phyloP scores from a whole-genome alignment of 2,329 filamentous ascomycete species.

The Pestalotiopsis sp. region DNA sequence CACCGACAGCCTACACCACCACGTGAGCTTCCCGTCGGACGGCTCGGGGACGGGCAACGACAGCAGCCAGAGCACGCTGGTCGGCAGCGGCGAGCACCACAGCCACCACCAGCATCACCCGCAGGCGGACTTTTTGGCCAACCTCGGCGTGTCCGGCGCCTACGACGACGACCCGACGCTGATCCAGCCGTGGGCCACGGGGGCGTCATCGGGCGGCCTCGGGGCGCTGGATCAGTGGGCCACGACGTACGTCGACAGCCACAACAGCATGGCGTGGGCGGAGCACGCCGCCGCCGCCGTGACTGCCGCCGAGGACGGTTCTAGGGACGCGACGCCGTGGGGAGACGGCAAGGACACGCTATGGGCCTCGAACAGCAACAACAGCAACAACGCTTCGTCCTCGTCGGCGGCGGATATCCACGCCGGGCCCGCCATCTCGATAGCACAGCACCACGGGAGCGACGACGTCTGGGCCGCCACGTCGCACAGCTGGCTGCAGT shows the following conservation, averaged over 20 bases:
- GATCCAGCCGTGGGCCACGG: slow-evolving; percentile 10
- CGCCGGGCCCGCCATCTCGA: neutral
- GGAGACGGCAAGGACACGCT: slow-evolving; percentile 13
- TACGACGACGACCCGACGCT: slow-evolving; percentile 17
- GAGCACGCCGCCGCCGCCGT: neutral
- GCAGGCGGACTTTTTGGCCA: slow-evolving; percentile 30
- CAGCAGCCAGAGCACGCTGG: slow-evolving; percentile 21
- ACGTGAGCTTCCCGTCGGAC: slow-evolving; percentile 39
- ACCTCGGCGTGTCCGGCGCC: slow-evolving; percentile 23
- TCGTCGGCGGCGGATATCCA: neutral
- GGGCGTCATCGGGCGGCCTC: neutral
- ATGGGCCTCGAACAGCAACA: slow-evolving; percentile 6
- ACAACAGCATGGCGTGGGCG: slow-evolving; percentile 10
- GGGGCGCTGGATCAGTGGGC: slow-evolving; percentile 14
- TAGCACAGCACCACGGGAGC: neutral
- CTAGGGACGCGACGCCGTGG: slow-evolving; percentile 8
- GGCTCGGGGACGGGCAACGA: slow-evolving; percentile 22
- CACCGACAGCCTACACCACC: slow-evolving; percentile 27
- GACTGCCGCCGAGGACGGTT: neutral
- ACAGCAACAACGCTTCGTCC: neutral
- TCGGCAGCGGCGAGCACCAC: neutral
- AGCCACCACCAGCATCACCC: slow-evolving; percentile 10
- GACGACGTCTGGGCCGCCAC: slow-evolving; percentile 3
- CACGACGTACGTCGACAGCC: slow-evolving; percentile 12
- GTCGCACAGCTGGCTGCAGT: slow-evolving; percentile 6